Percentiles rank a stretch among this genome's conserved stretches.
These are phyloP conservation scores for Rehmannia glutinosa DNA, from an alignment of 257 asterid genomes.

Conservation along the genomic window DNA sequence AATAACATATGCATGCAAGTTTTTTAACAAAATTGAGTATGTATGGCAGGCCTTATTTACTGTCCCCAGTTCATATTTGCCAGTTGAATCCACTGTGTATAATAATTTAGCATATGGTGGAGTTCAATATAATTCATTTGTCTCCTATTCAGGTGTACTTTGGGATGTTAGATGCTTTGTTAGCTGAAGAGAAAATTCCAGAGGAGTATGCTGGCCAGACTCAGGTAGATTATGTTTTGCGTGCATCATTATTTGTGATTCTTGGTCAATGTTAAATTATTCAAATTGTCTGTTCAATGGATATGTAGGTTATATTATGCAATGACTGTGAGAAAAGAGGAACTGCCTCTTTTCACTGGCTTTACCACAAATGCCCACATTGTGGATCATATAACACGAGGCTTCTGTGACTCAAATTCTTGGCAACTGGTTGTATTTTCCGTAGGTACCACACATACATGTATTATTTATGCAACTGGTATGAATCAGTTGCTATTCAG, in stretches of 20 bases:
- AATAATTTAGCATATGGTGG: neutral
- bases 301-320: constrained; percentile 73
- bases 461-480: constrained; percentile 14
- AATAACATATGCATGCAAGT: no score
- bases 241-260: constrained; percentile 7
- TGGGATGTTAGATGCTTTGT: constrained; percentile 67
- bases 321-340: constrained; percentile 83
- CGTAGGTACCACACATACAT: constrained; percentile 10
- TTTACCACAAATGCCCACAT: constrained; percentile 72
- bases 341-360: constrained; percentile 70
- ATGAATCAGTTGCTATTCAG: constrained; percentile 11
- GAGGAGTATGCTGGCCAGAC: constrained; percentile 67
- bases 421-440: constrained; percentile 10
- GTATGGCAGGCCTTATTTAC: no score
- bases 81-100: neutral
- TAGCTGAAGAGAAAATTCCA: constrained; percentile 77
- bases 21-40: no score
- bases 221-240: constrained; percentile 47
- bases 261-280: neutral
- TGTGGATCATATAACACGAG: constrained; percentile 88
- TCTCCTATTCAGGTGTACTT: constrained; percentile 59
- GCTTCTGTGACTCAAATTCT: constrained; percentile 41
- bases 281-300: constrained; percentile 5
- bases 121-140: neutral
- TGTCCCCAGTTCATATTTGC: neutral